Conservation (phyloP, 495 filamentous ascomycete genomes). For the Penicillium canescens region DNA sequence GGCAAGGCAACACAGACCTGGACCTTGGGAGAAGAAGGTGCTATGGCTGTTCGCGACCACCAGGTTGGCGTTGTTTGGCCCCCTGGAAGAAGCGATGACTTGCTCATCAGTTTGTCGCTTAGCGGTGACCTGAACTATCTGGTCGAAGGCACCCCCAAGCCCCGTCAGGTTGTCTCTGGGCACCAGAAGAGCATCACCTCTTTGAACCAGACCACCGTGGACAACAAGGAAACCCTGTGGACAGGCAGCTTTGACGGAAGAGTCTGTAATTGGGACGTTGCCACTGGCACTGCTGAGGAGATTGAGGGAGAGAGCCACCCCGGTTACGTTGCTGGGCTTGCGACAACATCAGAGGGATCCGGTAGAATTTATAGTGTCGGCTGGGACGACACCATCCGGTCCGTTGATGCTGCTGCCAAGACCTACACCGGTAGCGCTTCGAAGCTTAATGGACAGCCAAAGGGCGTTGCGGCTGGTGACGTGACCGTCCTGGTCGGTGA, state of each 20-base stretch:
- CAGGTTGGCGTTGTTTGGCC: slow-evolving; percentile 97
- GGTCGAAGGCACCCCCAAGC: slow-evolving; percentile 63
- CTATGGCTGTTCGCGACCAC: slow-evolving; percentile 73
- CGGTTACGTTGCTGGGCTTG: slow-evolving; percentile 79
- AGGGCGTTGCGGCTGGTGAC: slow-evolving; percentile 50
- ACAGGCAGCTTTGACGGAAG: slow-evolving; percentile 91
- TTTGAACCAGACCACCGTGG: slow-evolving; percentile 51
- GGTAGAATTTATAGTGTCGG: slow-evolving; percentile 78
- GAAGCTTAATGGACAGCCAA: slow-evolving; percentile 62
- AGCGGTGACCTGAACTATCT: slow-evolving; percentile 91
- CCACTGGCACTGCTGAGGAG: slow-evolving; percentile 61
- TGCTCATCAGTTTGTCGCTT: slow-evolving; percentile 86
- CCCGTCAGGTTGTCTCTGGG: slow-evolving; percentile 75
- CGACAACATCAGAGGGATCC: slow-evolving; percentile 51
- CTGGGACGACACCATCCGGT: slow-evolving; percentile 93
- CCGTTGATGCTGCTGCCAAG: slow-evolving; percentile 61
- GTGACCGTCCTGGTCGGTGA: slow-evolving; percentile 64
- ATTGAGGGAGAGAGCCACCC: slow-evolving; percentile 79
- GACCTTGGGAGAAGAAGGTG: slow-evolving; percentile 81
- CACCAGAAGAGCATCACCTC: slow-evolving; percentile 93
- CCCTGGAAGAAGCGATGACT: slow-evolving; percentile 73
- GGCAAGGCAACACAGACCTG: slow-evolving; percentile 77
- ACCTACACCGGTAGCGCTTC: slow-evolving; percentile 56
- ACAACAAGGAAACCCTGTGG: slow-evolving; percentile 59
- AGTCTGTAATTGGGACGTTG: slow-evolving; percentile 77